A percentile compares a stretch with the other conserved stretches of the same genome.
phyloP scores from a whole-genome alignment of 768 basidiomycete species.

The Daedaleopsis sinensis region DNA sequence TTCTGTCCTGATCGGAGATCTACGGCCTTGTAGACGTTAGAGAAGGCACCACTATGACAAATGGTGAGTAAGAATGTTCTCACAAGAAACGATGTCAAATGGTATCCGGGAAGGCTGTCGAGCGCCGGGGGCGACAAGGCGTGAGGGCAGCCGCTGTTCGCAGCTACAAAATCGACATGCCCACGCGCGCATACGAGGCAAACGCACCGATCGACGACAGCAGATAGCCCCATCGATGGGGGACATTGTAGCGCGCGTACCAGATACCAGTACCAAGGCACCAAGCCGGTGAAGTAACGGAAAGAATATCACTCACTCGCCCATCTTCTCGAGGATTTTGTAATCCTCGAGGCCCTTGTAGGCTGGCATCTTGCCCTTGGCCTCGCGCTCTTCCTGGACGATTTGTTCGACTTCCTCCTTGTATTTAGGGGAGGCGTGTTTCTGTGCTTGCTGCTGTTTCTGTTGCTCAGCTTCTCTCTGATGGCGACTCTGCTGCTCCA shows the following conservation, averaged over 20 bases:
- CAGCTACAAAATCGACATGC: background rate
- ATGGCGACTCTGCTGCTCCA: constrained; percentile 18
- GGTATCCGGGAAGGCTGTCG: too few species aligned
- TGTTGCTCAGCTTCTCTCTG: constrained; percentile 29
- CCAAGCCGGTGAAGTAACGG: background rate
- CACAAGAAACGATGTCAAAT: constrained; percentile 7
- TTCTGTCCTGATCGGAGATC: constrained; percentile 75
- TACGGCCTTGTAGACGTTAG: constrained; percentile 95
- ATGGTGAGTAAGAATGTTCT: background rate
- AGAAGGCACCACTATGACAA: constrained; percentile 84
- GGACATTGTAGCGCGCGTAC: background rate
- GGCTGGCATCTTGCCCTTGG: constrained; percentile 77
- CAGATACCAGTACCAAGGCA: too few species aligned
- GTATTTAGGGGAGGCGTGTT: constrained; percentile 36
- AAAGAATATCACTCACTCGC: constrained; percentile 67
- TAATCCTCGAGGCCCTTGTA: constrained; percentile 86
- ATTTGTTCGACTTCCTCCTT: constrained; percentile 61
- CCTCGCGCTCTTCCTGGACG: constrained; percentile 74
- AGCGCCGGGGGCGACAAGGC: background rate
- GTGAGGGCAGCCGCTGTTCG: background rate
- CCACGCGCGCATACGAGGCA: background rate
- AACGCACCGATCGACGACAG: background rate
- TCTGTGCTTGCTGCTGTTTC: constrained; percentile 36
- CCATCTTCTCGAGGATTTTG: constrained; percentile 83
- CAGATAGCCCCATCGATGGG: background rate